These are phyloP conservation scores for Ensete glaucum DNA, from an alignment of 176 grass and related monocot species.

Conservation along the genomic window DNA sequence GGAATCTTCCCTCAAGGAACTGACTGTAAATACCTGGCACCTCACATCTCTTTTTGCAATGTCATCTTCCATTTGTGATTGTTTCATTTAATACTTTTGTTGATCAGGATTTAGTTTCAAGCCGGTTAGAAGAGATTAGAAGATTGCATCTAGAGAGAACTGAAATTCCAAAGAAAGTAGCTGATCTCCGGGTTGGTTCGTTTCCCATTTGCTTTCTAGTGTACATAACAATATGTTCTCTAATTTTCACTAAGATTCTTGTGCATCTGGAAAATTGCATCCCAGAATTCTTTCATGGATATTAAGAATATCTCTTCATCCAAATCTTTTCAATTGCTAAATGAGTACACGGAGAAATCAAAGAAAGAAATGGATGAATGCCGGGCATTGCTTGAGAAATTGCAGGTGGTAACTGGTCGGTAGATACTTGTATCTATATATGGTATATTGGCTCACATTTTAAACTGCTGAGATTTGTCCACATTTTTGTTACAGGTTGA, in stretches of 20 bases:
- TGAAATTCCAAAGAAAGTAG: slow-evolving; percentile 71
- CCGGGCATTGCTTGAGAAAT: slow-evolving; percentile 60
- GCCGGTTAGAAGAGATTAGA: slow-evolving; percentile 56
- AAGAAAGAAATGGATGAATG: slow-evolving; percentile 47
- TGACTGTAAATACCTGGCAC: slow-evolving; percentile 39
- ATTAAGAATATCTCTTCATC: slow-evolving; percentile 73
- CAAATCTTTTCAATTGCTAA: slow-evolving; percentile 59
- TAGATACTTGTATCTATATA: slow-evolving; percentile 35
- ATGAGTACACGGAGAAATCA: slow-evolving; percentile 58
- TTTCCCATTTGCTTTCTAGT: slow-evolving; percentile 3
- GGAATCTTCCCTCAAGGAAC: slow-evolving; percentile 61
- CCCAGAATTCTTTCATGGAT: slow-evolving; percentile 79
- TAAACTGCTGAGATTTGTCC: slow-evolving; percentile 23
- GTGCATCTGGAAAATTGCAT: slow-evolving; percentile 2
- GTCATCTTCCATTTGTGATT: not conserved
- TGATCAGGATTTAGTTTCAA: slow-evolving; percentile 53
- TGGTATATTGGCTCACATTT: slow-evolving; percentile 10
- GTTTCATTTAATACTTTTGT: slow-evolving; percentile 18
- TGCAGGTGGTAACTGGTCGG: slow-evolving; percentile 83
- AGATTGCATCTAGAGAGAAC: slow-evolving; percentile 83
- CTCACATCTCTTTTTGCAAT: not conserved
- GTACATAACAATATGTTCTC: too few relatives aligned
- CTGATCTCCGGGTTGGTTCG: slow-evolving; percentile 59
- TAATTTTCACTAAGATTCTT: not conserved
- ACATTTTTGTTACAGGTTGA: slow-evolving; percentile 50